Evolutionary conservation across 306 rosid species (phyloP).

Genomic region (Quercus bicolor): DNA sequence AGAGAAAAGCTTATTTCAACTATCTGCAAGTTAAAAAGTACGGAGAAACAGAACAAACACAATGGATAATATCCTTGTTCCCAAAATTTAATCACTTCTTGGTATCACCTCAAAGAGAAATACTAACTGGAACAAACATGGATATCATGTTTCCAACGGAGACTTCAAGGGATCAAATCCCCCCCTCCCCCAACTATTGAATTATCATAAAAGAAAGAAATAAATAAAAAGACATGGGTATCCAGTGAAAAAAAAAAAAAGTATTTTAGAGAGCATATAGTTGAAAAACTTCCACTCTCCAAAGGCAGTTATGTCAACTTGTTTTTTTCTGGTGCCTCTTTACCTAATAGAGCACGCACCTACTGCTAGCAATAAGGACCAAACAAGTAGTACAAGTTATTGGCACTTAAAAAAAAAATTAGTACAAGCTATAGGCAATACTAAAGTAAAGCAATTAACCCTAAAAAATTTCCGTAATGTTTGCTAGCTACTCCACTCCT

Average conservation of each 20-base stretch:
- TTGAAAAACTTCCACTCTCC: neutral
- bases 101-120: neutral
- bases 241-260: neutral
- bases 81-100: neutral
- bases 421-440: neutral
- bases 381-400: neutral
- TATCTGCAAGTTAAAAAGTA: neutral
- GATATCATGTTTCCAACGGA: neutral
- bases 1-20: neutral
- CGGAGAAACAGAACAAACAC: neutral
- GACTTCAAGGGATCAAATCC: too few relatives aligned
- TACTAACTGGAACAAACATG: neutral
- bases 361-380: neutral
- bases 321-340: neutral
- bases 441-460: neutral
- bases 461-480: neutral
- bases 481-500: neutral
- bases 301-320: neutral
- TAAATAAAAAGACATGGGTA: too few relatives aligned
- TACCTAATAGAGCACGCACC: neutral
- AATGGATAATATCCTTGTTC: neutral
- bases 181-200: too few relatives aligned
- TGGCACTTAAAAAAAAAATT: neutral
- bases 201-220: too few relatives aligned
- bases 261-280: neutral